A percentile compares a stretch with the other conserved stretches of the same genome.
Evolutionary conservation across 1,284 basidiomycete genomes (phyloP).

Genomic region (Apiotrichum gamsii): DNA sequence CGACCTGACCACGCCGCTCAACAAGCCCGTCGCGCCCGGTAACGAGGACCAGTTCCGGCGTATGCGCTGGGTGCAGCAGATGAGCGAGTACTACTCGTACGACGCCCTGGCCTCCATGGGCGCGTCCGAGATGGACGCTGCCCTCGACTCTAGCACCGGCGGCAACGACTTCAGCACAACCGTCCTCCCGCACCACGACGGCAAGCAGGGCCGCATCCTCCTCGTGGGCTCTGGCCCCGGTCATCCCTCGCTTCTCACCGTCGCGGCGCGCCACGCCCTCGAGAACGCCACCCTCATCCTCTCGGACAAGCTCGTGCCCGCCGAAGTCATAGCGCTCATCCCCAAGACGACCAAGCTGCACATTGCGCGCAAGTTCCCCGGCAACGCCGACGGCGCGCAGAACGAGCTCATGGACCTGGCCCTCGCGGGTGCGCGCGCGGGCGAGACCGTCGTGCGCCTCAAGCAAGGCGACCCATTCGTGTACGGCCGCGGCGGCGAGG

Average conservation of each 20-base stretch:
- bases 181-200: conserved; percentile 30
- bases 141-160: conserved; percentile 51
- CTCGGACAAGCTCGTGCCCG: conserved; percentile 94
- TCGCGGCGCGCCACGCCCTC: conserved; percentile 75
- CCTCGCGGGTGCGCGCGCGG: conserved; percentile 68
- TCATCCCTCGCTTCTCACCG: conserved; percentile 83
- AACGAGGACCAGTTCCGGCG: conserved; percentile 50
- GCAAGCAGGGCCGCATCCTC: conserved; percentile 62
- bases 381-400: conserved; percentile 92
- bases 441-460: conserved; percentile 82
- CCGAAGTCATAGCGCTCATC: conserved; percentile 79
- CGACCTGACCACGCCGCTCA: conserved; percentile 62
- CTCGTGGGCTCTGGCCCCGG: conserved; percentile 93
- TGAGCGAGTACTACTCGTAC: conserved; percentile 91
- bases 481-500: conserved; percentile 90
- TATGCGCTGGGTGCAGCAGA: conserved; percentile 83
- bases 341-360: conserved; percentile 57
- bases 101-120: conserved; percentile 66
- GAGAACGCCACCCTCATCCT: conserved; percentile 76
- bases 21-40: conserved; percentile 61
- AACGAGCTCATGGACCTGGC: conserved; percentile 89
- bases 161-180: conserved; percentile 7
- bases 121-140: conserved; percentile 60
- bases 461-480: conserved; percentile 97
- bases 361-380: conserved; percentile 95